Conservation (phyloP, 768 basidiomycete species). For the Rickenella mellea region DNA sequence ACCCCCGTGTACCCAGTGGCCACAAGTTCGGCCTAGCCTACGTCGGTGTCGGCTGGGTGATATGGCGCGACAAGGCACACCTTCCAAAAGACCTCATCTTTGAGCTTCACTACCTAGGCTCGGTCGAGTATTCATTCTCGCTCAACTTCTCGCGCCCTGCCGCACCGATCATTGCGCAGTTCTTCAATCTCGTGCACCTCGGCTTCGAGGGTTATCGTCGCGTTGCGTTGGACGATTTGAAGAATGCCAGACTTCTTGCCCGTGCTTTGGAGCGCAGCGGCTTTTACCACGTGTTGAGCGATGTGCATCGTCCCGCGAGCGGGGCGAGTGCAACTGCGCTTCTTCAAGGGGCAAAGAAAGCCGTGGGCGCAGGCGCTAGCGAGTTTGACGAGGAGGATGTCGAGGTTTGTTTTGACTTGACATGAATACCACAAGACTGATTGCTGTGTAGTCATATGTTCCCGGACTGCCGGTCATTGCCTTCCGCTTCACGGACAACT, state of each 20-base stretch:
- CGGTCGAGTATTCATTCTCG: constrained; percentile 68
- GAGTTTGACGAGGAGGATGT: constrained; percentile 44
- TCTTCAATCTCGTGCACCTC: constrained; percentile 54
- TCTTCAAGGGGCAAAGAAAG: constrained; percentile 20
- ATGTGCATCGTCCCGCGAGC: constrained; percentile 38
- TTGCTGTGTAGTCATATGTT: constrained; percentile 26
- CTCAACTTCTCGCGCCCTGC: constrained; percentile 55
- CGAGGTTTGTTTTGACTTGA: constrained; percentile 33
- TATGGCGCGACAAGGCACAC: constrained; percentile 47
- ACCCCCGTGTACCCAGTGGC: constrained; percentile 16
- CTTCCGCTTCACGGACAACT: constrained; percentile 46
- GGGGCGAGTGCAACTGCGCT: constrained; percentile 9
- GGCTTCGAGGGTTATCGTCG: constrained; percentile 45
- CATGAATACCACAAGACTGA: constrained; percentile 17
- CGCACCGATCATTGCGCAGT: constrained; percentile 52
- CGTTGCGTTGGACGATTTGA: constrained; percentile 37
- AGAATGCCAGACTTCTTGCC: constrained; percentile 57
- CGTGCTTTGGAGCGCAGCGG: constrained; percentile 51
- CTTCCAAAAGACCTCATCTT: constrained; percentile 67
- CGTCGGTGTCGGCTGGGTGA: constrained; percentile 54
- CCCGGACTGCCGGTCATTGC: constrained; percentile 46
- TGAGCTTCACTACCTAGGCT: constrained; percentile 42
- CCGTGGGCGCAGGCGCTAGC: too few relatives aligned
- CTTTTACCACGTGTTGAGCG: constrained; percentile 41
- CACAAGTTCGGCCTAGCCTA: constrained; percentile 54